These are phyloP conservation scores for Hortaea sp. DNA, from an alignment of 2,329 filamentous ascomycete species.

Conservation along the genomic window DNA sequence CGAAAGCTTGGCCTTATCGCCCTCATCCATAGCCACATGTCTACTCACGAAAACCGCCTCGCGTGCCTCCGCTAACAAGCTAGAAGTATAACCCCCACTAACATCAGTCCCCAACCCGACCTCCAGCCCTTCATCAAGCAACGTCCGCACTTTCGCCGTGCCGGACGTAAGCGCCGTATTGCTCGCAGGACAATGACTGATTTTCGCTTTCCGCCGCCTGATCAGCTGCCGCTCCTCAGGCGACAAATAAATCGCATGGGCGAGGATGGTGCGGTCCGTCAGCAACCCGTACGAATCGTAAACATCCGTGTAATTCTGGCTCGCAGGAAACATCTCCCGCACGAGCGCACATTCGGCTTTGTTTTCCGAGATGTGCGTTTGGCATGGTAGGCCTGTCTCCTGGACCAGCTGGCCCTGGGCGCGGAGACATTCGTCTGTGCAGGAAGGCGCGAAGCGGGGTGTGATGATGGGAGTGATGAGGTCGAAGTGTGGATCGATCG, in stretches of 20 bases:
- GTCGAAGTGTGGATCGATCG: constrained; percentile 53
- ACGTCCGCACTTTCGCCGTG: constrained; percentile 60
- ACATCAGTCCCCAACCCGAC: constrained; percentile 89
- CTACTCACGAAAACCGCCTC: constrained; percentile 72
- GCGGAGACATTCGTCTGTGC: constrained; percentile 45
- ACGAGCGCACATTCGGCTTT: constrained; percentile 63
- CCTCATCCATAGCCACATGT: constrained; percentile 49
- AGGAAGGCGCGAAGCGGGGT: constrained; percentile 50
- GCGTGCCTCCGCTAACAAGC: constrained; percentile 70
- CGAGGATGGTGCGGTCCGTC: constrained; percentile 64
- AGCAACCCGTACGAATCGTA: constrained; percentile 68
- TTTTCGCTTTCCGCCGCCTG: constrained; percentile 49
- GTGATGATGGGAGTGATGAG: constrained; percentile 76
- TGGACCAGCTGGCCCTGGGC: constrained; percentile 55
- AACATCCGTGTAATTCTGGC: constrained; percentile 58
- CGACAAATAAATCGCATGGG: constrained; percentile 71
- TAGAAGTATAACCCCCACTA: constrained; percentile 74
- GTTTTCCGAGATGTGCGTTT: constrained; percentile 90
- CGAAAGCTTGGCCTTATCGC: constrained; percentile 45
- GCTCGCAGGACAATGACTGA: constrained; percentile 79
- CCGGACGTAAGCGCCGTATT: constrained; percentile 79
- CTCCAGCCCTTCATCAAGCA: constrained; percentile 64
- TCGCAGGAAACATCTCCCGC: constrained; percentile 54
- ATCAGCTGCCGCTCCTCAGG: constrained; percentile 58
- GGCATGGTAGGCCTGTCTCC: constrained; percentile 56